phyloP scores from a whole-genome alignment of 1,284 basidiomycete species.

The Puccinia polysora region DNA sequence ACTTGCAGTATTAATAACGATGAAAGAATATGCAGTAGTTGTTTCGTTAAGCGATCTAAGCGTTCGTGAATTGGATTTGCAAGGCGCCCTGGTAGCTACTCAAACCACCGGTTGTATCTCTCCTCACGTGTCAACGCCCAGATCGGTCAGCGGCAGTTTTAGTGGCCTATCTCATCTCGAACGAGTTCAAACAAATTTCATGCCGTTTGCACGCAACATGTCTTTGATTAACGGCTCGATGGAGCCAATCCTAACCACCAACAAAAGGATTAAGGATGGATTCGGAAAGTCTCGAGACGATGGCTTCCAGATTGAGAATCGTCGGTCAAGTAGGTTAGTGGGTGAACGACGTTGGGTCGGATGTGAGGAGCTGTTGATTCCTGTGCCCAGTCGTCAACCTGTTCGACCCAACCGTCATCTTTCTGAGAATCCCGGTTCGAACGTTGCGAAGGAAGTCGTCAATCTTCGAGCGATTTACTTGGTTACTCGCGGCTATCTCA shows the following conservation, averaged over 20 bases:
- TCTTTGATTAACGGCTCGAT: background rate
- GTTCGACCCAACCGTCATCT: too few relatives aligned
- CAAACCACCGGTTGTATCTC: conserved; percentile 7
- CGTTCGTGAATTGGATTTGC: conserved; percentile 30
- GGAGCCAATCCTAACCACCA: conserved; percentile 16
- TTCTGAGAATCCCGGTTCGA: conserved; percentile 4
- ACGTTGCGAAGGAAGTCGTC: background rate
- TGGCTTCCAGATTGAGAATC: conserved; percentile 23
- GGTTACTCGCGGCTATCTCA: conserved; percentile 36
- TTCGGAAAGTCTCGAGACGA: conserved; percentile 19
- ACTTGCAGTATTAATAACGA: conserved; percentile 25
- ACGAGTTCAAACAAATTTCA: conserved; percentile 26
- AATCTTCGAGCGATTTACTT: conserved; percentile 21
- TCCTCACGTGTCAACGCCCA: background rate
- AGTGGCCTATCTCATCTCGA: conserved; percentile 20
- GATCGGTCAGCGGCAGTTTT: conserved; percentile 20
- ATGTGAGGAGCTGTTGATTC: conserved; percentile 36
- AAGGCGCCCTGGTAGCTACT: conserved; percentile 15
- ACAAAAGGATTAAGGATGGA: conserved; percentile 12
- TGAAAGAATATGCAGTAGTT: conserved; percentile 41
- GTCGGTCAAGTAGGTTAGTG: background rate
- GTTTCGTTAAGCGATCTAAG: conserved; percentile 20
- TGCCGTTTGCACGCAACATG: background rate
- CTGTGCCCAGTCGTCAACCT: conserved; percentile 5
- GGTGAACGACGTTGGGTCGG: conserved; percentile 34